These are phyloP conservation scores for Candida anutae DNA, from an alignment of 1,139 yeast species.

Conservation along the genomic window DNA sequence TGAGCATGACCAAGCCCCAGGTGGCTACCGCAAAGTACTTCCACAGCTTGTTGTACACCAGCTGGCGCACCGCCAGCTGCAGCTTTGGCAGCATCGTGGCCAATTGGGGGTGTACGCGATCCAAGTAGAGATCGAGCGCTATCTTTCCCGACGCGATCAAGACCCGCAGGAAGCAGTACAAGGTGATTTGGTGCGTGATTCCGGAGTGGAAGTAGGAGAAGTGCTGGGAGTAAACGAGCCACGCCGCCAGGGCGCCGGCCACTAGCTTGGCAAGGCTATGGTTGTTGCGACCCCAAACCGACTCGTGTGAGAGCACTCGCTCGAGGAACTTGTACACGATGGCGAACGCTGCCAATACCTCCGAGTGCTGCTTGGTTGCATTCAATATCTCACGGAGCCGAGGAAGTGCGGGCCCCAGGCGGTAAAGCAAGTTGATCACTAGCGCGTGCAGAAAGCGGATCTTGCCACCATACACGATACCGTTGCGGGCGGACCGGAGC, in stretches of 20 bases:
- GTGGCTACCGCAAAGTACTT: slow-evolving; percentile 56
- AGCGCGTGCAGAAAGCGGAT: slow-evolving; percentile 68
- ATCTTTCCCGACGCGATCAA: slow-evolving; percentile 47
- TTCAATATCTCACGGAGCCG: slow-evolving; percentile 42
- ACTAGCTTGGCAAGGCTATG: slow-evolving; percentile 35
- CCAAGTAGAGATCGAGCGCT: slow-evolving; percentile 29
- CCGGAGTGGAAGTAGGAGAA: slow-evolving; percentile 39
- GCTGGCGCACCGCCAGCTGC: slow-evolving; percentile 25
- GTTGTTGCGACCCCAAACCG: slow-evolving; percentile 27
- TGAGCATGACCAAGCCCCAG: slow-evolving; percentile 73
- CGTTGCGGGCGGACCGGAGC: slow-evolving; percentile 38
- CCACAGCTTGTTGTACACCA: slow-evolving; percentile 47
- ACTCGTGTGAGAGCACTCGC: slow-evolving; percentile 25
- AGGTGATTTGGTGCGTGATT: slow-evolving; percentile 52
- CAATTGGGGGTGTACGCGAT: slow-evolving; percentile 30
- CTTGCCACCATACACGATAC: slow-evolving; percentile 66
- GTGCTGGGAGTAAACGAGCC: slow-evolving; percentile 58
- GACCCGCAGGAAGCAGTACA: slow-evolving; percentile 55
- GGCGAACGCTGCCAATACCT: slow-evolving; percentile 60
- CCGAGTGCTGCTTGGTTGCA: slow-evolving; percentile 62
- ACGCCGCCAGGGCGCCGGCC: slow-evolving; percentile 61
- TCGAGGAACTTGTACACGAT: slow-evolving; percentile 44
- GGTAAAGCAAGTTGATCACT: slow-evolving; percentile 53
- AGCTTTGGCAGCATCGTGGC: slow-evolving; percentile 20
- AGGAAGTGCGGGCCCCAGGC: slow-evolving; percentile 40